phyloP scores from a whole-genome alignment of 805 yeast species.

The Saturnispora halmiae region DNA sequence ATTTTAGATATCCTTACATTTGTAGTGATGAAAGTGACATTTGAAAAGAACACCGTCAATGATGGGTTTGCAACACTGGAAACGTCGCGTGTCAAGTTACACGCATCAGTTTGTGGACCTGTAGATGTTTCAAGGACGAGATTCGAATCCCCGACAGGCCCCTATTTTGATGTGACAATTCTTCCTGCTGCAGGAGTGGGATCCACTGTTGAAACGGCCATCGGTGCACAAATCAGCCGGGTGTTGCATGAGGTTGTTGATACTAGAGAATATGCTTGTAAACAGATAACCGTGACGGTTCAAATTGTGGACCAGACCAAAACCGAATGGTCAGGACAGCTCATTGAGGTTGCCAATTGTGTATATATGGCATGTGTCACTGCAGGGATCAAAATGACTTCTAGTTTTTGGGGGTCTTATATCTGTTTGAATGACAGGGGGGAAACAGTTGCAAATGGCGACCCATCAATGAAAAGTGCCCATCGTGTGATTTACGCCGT shows the following conservation, averaged over 20 bases:
- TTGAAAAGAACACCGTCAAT: conserved; percentile 1
- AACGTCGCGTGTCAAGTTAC: conserved; percentile 44
- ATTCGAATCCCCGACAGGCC: conserved; percentile 74
- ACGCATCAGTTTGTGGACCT: conserved; percentile 85
- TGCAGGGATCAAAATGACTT: conserved; percentile 61
- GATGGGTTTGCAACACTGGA: conserved; percentile 34
- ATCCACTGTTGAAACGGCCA: conserved; percentile 57
- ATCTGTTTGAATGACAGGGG: not conserved
- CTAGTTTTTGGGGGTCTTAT: conserved; percentile 48
- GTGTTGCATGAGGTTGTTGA: conserved; percentile 54
- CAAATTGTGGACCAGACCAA: conserved; percentile 47
- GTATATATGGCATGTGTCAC: conserved; percentile 67
- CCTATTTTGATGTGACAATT: conserved; percentile 69
- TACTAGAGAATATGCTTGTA: conserved; percentile 66
- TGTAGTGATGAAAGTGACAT: conserved; percentile 1
- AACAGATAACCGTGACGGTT: conserved; percentile 58
- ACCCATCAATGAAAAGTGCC: conserved; percentile 2
- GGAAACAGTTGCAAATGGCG: not conserved
- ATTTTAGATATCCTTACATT: not conserved
- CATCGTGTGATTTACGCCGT: conserved; percentile 7
- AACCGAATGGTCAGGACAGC: conserved; percentile 30
- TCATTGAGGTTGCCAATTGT: conserved; percentile 66
- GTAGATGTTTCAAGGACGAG: conserved; percentile 64
- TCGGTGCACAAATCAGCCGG: conserved; percentile 62
- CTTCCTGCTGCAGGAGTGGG: conserved; percentile 74